phyloP scores from a whole-genome alignment of 257 asterid genomes.

The Leonotis leonurus region DNA sequence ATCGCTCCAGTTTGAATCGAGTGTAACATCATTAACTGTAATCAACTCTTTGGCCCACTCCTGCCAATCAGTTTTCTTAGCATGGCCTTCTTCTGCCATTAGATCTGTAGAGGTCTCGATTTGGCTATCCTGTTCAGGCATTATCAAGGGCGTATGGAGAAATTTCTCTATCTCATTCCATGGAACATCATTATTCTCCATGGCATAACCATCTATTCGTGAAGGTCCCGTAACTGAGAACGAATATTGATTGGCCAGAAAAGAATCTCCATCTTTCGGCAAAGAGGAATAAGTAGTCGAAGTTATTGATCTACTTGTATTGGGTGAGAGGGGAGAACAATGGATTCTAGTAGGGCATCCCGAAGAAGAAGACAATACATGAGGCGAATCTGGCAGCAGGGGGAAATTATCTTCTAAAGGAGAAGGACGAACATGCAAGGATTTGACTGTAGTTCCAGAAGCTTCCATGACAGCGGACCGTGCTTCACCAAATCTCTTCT shows the following conservation, averaged over 20 bases:
- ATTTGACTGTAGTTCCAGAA: constrained; percentile 27
- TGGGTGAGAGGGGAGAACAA: constrained; percentile 24
- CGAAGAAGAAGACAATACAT: constrained; percentile 28
- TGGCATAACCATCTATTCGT: constrained; percentile 21
- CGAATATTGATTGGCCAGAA: constrained; percentile 21
- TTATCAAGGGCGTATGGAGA: constrained; percentile 30
- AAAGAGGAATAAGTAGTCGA: constrained; percentile 29
- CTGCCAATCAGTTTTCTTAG: constrained; percentile 43
- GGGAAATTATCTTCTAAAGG: constrained; percentile 36
- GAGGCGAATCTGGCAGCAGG: constrained; percentile 38
- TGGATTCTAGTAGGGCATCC: constrained; percentile 19
- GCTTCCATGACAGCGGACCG: constrained; percentile 36
- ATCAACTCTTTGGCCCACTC: constrained; percentile 64
- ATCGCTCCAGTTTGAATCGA: constrained; percentile 57
- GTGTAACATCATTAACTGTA: constrained; percentile 35
- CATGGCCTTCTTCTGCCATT: constrained; percentile 28
- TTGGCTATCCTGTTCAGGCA: constrained; percentile 31
- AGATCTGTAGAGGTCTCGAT: constrained; percentile 31
- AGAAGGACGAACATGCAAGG: constrained; percentile 38
- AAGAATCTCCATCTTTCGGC: constrained; percentile 26
- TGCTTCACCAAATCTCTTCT: constrained; percentile 29
- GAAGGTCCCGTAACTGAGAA: constrained; percentile 25
- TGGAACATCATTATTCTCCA: constrained; percentile 24
- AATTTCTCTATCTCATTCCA: constrained; percentile 41
- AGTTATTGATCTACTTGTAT: constrained; percentile 10